These are phyloP conservation scores for Aureobasidium lini DNA, from an alignment of 2,329 filamentous ascomycete species.

Conservation along the genomic window DNA sequence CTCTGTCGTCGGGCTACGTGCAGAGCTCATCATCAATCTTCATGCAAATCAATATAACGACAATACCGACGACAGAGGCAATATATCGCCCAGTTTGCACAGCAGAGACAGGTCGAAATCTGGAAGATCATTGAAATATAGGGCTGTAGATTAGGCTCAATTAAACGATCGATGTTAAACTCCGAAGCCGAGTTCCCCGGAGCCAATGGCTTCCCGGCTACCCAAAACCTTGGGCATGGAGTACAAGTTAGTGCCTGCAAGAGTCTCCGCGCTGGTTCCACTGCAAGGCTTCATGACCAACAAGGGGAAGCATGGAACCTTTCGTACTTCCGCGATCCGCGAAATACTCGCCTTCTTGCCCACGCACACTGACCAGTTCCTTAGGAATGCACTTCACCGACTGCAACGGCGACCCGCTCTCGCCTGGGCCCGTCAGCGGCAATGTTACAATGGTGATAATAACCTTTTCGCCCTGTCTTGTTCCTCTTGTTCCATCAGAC, in stretches of 20 bases:
- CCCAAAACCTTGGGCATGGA: constrained; percentile 3
- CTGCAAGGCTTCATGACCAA: constrained; percentile 13
- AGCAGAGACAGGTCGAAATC: neutral
- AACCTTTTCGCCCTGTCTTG: constrained; percentile 8
- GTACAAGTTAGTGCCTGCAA: constrained; percentile 5
- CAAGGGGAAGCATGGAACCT: constrained; percentile 13
- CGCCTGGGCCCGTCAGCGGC: constrained; percentile 4
- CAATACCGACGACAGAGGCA: neutral
- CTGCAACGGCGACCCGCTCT: constrained; percentile 13
- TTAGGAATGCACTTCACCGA: constrained; percentile 12
- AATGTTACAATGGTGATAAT: constrained; percentile 1
- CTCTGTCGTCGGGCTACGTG: constrained; percentile 1
- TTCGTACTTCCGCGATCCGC: constrained; percentile 12
- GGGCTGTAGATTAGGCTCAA: constrained; percentile 13
- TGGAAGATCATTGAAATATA: constrained; percentile 11
- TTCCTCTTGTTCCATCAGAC: neutral
- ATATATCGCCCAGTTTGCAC: constrained; percentile 7
- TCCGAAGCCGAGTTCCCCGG: constrained; percentile 2
- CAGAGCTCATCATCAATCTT: neutral
- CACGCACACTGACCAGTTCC: constrained; percentile 9
- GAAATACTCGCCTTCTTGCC: constrained; percentile 2
- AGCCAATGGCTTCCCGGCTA: constrained; percentile 3
- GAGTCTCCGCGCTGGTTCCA: constrained; percentile 12
- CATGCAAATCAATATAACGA: constrained; percentile 4
- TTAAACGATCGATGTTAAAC: neutral